Conservation (phyloP, 768 basidiomycete genomes). For the Auricularia sp. region DNA sequence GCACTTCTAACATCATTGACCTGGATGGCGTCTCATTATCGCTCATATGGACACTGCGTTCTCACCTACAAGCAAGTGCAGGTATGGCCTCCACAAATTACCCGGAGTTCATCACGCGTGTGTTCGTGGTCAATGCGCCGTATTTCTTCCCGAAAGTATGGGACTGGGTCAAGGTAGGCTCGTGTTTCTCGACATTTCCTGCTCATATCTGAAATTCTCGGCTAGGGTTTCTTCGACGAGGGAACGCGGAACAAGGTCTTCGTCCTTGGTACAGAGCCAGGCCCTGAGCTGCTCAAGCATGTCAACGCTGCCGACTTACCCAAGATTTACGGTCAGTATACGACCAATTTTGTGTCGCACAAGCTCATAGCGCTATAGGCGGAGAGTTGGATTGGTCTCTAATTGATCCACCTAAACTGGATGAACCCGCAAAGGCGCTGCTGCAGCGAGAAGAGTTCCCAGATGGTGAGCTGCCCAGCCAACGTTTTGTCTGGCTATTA, state of each 20-base stretch:
- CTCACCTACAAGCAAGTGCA: constrained; percentile 67
- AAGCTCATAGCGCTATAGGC: neutral
- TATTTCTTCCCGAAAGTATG: constrained; percentile 75
- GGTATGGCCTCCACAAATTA: constrained; percentile 69
- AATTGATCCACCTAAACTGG: neutral
- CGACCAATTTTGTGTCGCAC: neutral
- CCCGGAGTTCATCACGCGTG: constrained; percentile 46
- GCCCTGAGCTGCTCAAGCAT: constrained; percentile 40
- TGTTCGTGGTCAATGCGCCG: constrained; percentile 70
- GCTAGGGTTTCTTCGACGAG: constrained; percentile 69
- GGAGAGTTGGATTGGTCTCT: neutral
- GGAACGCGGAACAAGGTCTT: constrained; percentile 70
- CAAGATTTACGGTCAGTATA: constrained; percentile 43
- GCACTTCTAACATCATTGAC: constrained; percentile 46
- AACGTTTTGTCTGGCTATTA: neutral
- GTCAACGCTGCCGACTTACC: constrained; percentile 47
- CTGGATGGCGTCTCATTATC: constrained; percentile 48
- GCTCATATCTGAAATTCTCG: too few species aligned
- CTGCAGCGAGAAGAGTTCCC: neutral
- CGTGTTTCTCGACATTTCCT: too few species aligned
- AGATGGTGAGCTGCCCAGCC: neutral
- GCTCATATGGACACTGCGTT: constrained; percentile 59
- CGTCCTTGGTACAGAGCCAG: constrained; percentile 55
- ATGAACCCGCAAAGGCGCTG: neutral
- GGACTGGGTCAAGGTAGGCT: constrained; percentile 65